Evolutionary conservation across 805 yeast species (phyloP), one percentile per base, ranked within the genome.

Genomic region (Komagataella kurtzmanii): DNA sequence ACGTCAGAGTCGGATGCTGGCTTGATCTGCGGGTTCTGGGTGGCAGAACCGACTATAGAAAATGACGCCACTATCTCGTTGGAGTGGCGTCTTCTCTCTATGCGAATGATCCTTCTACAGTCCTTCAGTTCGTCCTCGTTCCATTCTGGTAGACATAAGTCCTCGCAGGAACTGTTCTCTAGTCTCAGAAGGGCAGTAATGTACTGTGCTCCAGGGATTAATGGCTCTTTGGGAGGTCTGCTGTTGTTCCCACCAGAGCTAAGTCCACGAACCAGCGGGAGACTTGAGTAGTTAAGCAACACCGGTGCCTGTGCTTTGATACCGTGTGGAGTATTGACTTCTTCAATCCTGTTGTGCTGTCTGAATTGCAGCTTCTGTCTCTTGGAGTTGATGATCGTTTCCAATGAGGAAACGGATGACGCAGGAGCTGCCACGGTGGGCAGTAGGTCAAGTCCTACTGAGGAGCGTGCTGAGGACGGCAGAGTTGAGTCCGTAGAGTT

Each of bases 181-280:
- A 79, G 57, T n/a, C 66, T 63, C 49, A 81, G 63, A 51, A 69
- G 69, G 43, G 77, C 81, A n/a, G 81, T 80, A 3, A 66, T 55
- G 57, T 60, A 70, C 45, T 63, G 56, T 24, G 68, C 56, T 44
- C 55, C 8, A 36, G 52, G 43, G 44, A 52, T 36, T 30, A 24
- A 23, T 14, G 44, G 49, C 10, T 17, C 14, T 54, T 71, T 74
- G 21, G 84, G 84, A 2, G 84, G 83, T 51, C 75, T 70, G 1
- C 81, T 74, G 12, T 72, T 66, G 40, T 77, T 66, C 0, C 84
- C 83, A 18, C 85, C 84, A 3, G 81, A 77, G 36, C 77, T 73
- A 6, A 78, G 65, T 12, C 85, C 85, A 54, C 85, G 67, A 6
- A 78, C 69, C 3, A 80, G 73, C 43, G 75, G 69, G 56, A 67